Percentiles rank a stretch among this genome's conserved stretches.
phyloP scores from a whole-genome alignment of 2,329 filamentous ascomycete species.

The Colletotrichum tropicicola region DNA sequence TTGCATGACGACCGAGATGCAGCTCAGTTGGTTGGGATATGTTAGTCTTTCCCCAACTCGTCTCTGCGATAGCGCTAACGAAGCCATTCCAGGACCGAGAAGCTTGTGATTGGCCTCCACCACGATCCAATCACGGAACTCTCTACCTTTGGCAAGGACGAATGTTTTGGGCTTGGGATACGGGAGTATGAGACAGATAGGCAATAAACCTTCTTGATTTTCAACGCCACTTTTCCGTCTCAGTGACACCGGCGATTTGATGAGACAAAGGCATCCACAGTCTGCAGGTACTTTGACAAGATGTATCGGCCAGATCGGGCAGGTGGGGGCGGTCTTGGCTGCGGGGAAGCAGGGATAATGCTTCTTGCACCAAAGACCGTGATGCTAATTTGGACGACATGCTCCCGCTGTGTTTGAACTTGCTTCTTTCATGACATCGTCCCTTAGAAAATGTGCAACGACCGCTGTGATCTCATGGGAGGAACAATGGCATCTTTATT shows the following conservation, averaged over 20 bases:
- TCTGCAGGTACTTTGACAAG: not conserved
- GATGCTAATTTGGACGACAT: constrained; percentile 10
- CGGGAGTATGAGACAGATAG: not conserved
- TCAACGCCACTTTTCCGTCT: not conserved
- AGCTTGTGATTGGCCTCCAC: not conserved
- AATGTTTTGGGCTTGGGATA: not conserved
- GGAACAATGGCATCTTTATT: too few species aligned
- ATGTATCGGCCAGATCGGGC: constrained; percentile 13
- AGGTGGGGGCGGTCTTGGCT: constrained; percentile 3
- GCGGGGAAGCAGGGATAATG: constrained; percentile 2
- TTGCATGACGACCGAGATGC: constrained; percentile 11
- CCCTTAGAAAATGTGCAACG: not conserved
- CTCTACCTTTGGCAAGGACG: too few species aligned
- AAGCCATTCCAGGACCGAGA: not conserved
- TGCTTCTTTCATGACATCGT: not conserved
- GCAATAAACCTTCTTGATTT: not conserved
- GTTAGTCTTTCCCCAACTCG: not conserved
- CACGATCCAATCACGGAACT: not conserved
- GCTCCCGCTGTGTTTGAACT: not conserved
- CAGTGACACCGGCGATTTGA: not conserved
- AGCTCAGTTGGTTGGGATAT: constrained; percentile 7
- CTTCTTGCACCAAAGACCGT: not conserved
- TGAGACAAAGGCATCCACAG: not conserved
- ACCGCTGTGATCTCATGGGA: too few species aligned
- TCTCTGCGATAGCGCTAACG: not conserved